phyloP scores from a whole-genome alignment of 768 basidiomycete genomes.

The Ramaria rubella region DNA sequence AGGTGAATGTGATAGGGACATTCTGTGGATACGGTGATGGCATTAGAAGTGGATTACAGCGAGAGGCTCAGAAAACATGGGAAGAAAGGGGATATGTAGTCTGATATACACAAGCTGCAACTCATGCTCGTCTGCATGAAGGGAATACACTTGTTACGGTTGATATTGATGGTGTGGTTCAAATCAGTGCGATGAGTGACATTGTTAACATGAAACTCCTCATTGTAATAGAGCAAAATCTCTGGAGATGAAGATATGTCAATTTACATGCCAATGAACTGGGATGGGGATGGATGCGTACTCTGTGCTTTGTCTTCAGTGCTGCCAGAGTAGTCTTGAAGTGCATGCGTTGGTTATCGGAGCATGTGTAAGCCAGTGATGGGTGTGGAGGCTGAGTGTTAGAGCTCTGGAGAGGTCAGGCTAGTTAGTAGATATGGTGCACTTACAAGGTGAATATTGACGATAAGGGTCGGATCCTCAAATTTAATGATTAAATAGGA shows the following conservation, averaged over 20 bases:
- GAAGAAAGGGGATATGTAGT: background rate
- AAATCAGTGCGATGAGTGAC: background rate
- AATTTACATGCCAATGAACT: too few relatives aligned
- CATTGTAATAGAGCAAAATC: background rate
- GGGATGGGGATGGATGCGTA: too few relatives aligned
- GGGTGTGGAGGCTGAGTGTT: too few relatives aligned
- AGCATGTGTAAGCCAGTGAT: too few relatives aligned
- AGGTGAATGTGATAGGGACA: background rate
- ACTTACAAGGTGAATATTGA: too few relatives aligned
- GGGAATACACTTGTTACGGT: background rate
- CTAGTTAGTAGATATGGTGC: too few relatives aligned
- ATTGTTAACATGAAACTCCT: background rate
- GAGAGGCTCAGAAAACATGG: background rate
- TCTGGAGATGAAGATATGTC: background rate
- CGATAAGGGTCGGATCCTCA: too few relatives aligned
- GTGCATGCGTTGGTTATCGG: too few relatives aligned
- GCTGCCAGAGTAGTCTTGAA: background rate
- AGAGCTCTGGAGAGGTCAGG: too few relatives aligned
- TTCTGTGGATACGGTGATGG: background rate
- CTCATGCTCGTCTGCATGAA: background rate
- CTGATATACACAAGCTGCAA: background rate
- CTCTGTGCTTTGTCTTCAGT: background rate
- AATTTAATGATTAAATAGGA: too few relatives aligned
- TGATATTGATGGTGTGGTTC: background rate
- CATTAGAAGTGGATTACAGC: background rate